Evolutionary conservation across 2,329 filamentous ascomycete genomes (phyloP), one percentile per base, ranked within the genome.

Genomic region (Colletotrichum neosansevieriae): DNA sequence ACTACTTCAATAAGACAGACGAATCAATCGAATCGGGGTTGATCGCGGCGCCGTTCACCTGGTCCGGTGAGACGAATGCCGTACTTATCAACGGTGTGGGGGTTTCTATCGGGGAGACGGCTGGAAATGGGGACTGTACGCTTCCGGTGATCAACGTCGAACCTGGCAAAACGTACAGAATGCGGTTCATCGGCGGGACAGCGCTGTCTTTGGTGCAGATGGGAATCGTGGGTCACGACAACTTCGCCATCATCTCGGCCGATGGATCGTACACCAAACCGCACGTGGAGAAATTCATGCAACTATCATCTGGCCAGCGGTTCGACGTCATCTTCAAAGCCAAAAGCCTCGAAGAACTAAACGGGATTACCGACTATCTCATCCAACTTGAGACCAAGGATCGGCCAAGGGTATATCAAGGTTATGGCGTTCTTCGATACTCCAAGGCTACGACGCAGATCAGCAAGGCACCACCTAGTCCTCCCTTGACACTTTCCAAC

Each of bases 241-340:
- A 84, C 10, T 74, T 91, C 44, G 83, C 82, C 0, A 80, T 92
- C 61, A 88, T 92, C 63, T 85, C 86, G 64, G 89, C 86, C 0
- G 90, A 92, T 69, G 84, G 83, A 13, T 77, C 79, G 15, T 88
- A 88, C 74, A 88, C 85, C 3, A 79, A 83, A 72, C 83, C 84
- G 0, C 77, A 81, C 17, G 71, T 72, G 0, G 83, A 83, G 1
- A 77, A 81, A 21, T 82, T 84, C 70, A 79, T 91, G 59, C 88
- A 90, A 72, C 72, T 91, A 5, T 83, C 81, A 7, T 78, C 81
- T 5, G 89, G 89, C 0, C 88, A 91, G 73, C 84, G 89, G n/a
- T 91, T 86, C 74, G 87, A 87, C 69, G 79, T 84, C 0, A 77
- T 91, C 2, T 78, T 91, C 36, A 80, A 78, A 12, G 82, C 88